phyloP scores from a whole-genome alignment of 139 green algal genomes.

The Chlorella sp. region DNA sequence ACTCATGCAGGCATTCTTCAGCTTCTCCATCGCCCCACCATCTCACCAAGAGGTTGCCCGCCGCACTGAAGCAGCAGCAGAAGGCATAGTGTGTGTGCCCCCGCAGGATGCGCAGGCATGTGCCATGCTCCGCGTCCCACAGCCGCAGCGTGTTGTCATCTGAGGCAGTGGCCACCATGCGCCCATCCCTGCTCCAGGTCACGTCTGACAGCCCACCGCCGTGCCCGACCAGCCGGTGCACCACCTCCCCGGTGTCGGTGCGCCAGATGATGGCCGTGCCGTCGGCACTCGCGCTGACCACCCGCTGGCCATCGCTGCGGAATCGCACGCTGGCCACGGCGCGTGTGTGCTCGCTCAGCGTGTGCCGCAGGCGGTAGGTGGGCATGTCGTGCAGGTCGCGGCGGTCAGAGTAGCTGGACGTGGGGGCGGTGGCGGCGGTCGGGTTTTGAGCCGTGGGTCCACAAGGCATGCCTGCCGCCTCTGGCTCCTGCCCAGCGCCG shows the following conservation, averaged over 20 bases:
- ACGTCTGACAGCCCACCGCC: slow-evolving; percentile 59
- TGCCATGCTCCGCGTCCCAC: slow-evolving; percentile 67
- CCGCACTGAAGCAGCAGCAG: slow-evolving; percentile 80
- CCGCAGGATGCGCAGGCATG: slow-evolving; percentile 56
- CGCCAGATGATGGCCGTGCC: slow-evolving; percentile 73
- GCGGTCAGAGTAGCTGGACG: background rate
- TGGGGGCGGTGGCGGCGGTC: background rate
- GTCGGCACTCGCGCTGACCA: slow-evolving; percentile 79
- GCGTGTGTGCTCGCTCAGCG: slow-evolving; percentile 45
- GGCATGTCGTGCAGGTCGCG: slow-evolving; percentile 14
- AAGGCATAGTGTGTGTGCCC: slow-evolving; percentile 90
- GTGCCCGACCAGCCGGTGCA: slow-evolving; percentile 60
- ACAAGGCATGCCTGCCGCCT: background rate
- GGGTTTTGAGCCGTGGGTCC: background rate
- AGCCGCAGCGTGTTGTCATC: slow-evolving; percentile 67
- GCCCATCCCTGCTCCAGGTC: slow-evolving; percentile 66
- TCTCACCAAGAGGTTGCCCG: slow-evolving; percentile 77
- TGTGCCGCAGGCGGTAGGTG: slow-evolving; percentile 20
- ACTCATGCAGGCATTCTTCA: too few relatives aligned
- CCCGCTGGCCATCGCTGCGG: slow-evolving; percentile 28
- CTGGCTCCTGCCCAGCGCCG: background rate
- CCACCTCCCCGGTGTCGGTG: slow-evolving; percentile 36
- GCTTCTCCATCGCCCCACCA: background rate
- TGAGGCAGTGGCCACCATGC: slow-evolving; percentile 63
- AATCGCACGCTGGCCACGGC: slow-evolving; percentile 65